Conservation (phyloP, 2,329 filamentous ascomycete species). For the Fusarium sp. region DNA sequence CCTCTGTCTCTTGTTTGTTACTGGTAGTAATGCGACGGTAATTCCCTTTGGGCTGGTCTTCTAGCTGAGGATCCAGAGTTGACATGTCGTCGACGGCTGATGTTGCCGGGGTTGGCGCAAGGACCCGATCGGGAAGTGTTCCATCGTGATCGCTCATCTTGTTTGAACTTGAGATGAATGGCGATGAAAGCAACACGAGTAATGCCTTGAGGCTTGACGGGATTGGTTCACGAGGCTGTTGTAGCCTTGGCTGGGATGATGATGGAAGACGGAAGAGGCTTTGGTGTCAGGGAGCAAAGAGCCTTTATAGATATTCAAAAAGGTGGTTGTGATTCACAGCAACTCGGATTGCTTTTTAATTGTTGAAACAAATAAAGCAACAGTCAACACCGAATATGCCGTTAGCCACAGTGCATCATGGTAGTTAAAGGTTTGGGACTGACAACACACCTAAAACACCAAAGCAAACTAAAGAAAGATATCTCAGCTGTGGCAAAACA, state of each 20-base stretch:
- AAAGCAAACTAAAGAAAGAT: background rate
- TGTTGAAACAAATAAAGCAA: background rate
- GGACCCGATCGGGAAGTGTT: background rate
- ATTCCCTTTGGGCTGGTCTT: background rate
- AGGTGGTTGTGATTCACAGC: slow-evolving; percentile 17
- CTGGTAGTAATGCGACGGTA: background rate
- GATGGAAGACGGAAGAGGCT: background rate
- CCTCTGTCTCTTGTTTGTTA: slow-evolving; percentile 1
- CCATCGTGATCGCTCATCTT: slow-evolving; percentile 6
- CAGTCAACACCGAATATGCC: background rate
- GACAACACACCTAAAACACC: background rate
- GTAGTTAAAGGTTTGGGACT: background rate
- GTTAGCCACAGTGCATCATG: background rate
- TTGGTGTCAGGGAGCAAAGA: background rate
- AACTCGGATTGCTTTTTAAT: background rate
- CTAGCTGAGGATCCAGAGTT: background rate
- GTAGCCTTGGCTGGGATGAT: background rate
- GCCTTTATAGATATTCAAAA: background rate
- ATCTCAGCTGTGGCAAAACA: background rate
- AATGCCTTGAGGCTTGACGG: background rate
- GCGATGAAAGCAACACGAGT: background rate
- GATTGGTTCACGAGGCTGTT: background rate
- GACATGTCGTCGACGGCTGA: slow-evolving; percentile 4
- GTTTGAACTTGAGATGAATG: background rate
- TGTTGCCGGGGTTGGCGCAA: background rate